A percentile compares a stretch with the other conserved stretches of the same genome.
phyloP scores from a whole-genome alignment of 2,329 filamentous ascomycete genomes.

The Xylogone sp. region DNA sequence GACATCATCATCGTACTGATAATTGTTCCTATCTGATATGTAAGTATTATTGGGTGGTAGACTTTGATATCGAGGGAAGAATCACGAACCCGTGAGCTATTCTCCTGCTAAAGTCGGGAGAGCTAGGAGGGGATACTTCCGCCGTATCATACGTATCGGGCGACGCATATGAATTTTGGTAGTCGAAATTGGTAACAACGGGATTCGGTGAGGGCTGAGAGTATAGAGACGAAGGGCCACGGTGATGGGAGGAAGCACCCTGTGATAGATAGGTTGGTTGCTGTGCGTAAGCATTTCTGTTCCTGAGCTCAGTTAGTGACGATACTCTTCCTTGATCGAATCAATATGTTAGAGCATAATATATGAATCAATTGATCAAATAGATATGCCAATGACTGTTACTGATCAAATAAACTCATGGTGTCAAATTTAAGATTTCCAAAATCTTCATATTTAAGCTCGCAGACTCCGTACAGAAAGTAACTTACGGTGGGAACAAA shows the following conservation, averaged over 20 bases:
- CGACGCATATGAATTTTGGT: constrained; percentile 27
- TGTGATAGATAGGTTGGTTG: constrained; percentile 12
- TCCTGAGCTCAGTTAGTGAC: constrained; percentile 6
- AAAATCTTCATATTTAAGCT: constrained; percentile 2
- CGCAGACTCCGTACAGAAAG: too few relatives aligned
- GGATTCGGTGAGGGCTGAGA: constrained; percentile 47
- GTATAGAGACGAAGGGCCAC: constrained; percentile 53
- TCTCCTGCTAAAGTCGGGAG: constrained; percentile 27
- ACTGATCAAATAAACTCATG: constrained; percentile 1
- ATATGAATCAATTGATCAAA: neutral
- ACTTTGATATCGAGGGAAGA: neutral
- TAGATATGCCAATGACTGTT: neutral
- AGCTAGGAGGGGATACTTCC: constrained; percentile 41
- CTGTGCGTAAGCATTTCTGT: constrained; percentile 10
- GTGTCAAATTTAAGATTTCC: neutral
- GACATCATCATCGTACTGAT: constrained; percentile 25
- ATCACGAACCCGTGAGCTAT: neutral
- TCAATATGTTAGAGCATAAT: neutral
- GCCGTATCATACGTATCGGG: constrained; percentile 12
- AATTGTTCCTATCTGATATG: constrained; percentile 13
- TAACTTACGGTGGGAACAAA: constrained; percentile 6
- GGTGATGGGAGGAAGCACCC: constrained; percentile 5
- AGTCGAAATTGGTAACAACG: constrained; percentile 15
- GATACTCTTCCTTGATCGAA: neutral
- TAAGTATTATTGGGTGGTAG: neutral